Base-by-base conservation (phyloP, 192 early-diverging fungal genomes). In the Umbelopsis vinacea region DNA sequence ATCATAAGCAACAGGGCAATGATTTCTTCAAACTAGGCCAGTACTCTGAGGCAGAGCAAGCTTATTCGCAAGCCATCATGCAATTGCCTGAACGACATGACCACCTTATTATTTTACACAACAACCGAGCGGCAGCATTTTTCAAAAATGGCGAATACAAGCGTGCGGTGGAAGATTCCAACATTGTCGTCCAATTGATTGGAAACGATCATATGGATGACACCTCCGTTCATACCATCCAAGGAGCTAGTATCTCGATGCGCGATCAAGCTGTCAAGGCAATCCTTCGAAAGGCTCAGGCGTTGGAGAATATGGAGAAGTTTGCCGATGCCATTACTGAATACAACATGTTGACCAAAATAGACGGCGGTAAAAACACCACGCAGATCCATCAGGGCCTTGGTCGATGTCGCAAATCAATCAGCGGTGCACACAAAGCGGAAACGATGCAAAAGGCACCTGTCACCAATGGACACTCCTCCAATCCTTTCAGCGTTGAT, bases 11-110 rank as follows among this genome's bases (percentile, higher is more conserved):
- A 19, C 74, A 70, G 17, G 96, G 95, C 67, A 97, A 96, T 72
- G 91, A 90, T 12, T 66, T 81, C 19, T 99, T 96, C 82, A 96
- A 96, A 74, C 83, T 91, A 37, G 97, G 97, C 3, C 92, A 97
- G 79, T 96, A 89, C 77, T 86, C 83, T 47, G 91, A 93, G 7
- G 94, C 96, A 0, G 90, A 91, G 43, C 74, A 76, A 4, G 83
- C 81, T 11, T 99, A 99, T 78, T 85, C 86, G 1, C 67, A 70
- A 12, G 91, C 94, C 0, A 86, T 97, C 6, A 67, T 78, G 37
- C 71, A 69, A 9, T 84, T 98, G 0, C 89, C 95, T 1, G 38
- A 71, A 24, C 52, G 70, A 15, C 95, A 99, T 72, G 74, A 88
- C 15, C 66, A 86, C 6, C 73, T 89, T 14, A 84, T 93, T 2